These are phyloP conservation scores for Oryza glaberrima DNA, from an alignment of 176 grass and related monocot species.

Conservation along the genomic window DNA sequence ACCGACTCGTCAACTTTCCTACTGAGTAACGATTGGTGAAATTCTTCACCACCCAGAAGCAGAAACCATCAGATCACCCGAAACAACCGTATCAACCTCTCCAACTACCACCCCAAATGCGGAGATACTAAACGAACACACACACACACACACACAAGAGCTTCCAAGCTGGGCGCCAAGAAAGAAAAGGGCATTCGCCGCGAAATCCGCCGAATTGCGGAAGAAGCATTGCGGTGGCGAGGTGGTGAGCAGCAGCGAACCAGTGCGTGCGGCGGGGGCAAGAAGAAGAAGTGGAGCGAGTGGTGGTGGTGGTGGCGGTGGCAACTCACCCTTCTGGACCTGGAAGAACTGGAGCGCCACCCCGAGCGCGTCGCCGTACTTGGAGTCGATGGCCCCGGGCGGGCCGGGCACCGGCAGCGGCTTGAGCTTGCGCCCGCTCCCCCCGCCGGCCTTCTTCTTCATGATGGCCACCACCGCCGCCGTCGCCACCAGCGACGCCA, in stretches of 20 bases:
- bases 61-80: neutral
- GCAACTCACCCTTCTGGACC: slow-evolving; percentile 78
- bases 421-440: slow-evolving; percentile 33
- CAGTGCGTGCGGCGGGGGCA: too few species aligned
- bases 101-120: neutral
- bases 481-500: slow-evolving; percentile 77
- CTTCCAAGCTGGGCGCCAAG: neutral
- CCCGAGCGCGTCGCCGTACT: slow-evolving; percentile 82
- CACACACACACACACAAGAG: neutral
- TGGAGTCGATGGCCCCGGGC: slow-evolving; percentile 80
- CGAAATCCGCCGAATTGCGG: neutral
- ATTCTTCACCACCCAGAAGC: neutral
- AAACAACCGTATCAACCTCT: neutral
- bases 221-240: neutral
- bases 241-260: neutral
- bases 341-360: slow-evolving; percentile 95
- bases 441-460: slow-evolving; percentile 59
- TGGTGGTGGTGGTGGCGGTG: neutral
- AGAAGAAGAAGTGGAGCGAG: neutral
- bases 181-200: neutral
- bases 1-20: neutral
- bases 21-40: neutral
- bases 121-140: neutral
- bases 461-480: slow-evolving; percentile 76
- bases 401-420: slow-evolving; percentile 87